Percentiles rank a stretch among this genome's conserved stretches.
These are phyloP conservation scores for Symbiotaphrina buchneri DNA, from an alignment of 495 filamentous ascomycete genomes.

Conservation along the genomic window DNA sequence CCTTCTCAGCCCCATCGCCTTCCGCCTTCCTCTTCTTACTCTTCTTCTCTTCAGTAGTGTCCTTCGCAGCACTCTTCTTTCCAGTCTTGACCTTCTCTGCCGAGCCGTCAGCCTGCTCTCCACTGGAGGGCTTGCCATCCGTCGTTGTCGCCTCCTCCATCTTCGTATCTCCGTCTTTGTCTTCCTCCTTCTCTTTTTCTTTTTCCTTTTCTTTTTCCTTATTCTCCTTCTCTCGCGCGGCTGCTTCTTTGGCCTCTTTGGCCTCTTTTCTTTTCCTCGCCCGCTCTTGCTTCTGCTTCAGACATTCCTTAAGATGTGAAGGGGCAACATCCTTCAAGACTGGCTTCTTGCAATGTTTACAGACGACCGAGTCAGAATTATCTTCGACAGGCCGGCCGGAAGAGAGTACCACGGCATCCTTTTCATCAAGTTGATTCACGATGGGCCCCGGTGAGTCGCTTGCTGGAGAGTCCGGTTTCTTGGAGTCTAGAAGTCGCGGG, in stretches of 20 bases:
- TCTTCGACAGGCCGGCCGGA: constrained; percentile 10
- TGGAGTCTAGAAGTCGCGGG: neutral
- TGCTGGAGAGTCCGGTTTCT: neutral
- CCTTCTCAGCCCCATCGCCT: constrained; percentile 38
- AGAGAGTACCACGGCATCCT: constrained; percentile 1
- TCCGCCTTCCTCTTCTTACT: constrained; percentile 94
- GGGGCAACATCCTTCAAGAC: constrained; percentile 12
- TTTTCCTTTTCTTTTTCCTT: constrained; percentile 5
- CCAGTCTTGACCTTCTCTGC: constrained; percentile 27
- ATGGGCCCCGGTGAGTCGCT: neutral
- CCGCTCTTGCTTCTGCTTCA: constrained; percentile 24
- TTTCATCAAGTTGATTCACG: constrained; percentile 2
- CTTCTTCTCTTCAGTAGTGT: constrained; percentile 35
- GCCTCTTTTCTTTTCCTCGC: constrained; percentile 21
- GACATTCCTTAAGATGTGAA: constrained; percentile 15
- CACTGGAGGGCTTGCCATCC: constrained; percentile 5
- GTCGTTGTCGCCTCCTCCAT: constrained; percentile 7
- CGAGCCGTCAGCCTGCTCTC: constrained; percentile 11
- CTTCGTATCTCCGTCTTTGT: constrained; percentile 9
- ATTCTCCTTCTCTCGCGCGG: constrained; percentile 18
- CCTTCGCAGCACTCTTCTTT: constrained; percentile 41
- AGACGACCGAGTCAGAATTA: constrained; percentile 14
- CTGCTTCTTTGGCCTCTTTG: constrained; percentile 27
- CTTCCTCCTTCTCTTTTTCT: constrained; percentile 17
- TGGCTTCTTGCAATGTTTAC: constrained; percentile 20